phyloP scores from a whole-genome alignment of 495 filamentous ascomycete genomes.

The Aspergillus nanangensis region DNA sequence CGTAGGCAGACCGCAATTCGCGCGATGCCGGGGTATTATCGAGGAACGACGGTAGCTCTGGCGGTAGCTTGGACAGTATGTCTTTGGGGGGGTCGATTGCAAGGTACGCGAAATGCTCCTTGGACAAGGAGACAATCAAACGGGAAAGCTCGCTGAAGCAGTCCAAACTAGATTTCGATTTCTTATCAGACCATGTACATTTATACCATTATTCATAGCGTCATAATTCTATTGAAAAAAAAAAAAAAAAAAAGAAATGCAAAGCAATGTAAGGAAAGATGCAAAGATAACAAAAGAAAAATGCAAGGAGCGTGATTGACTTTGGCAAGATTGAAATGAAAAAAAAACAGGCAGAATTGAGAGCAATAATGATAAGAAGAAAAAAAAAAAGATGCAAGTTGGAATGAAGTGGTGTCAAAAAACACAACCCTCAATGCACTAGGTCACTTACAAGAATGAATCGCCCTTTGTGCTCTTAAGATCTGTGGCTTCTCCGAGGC shows the following conservation, averaged over 20 bases:
- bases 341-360: slow-evolving; percentile 8
- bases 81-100: slow-evolving; percentile 52
- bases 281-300: slow-evolving; percentile 8
- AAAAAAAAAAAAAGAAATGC: slow-evolving; percentile 9
- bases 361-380: slow-evolving; percentile 15
- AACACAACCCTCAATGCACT: slow-evolving; percentile 19
- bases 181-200: slow-evolving; percentile 42
- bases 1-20: slow-evolving; percentile 55
- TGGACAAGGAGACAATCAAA: slow-evolving; percentile 54
- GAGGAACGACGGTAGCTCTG: slow-evolving; percentile 53
- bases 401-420: slow-evolving; percentile 15
- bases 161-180: slow-evolving; percentile 46
- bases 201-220: slow-evolving; percentile 35
- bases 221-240: slow-evolving; percentile 22
- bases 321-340: slow-evolving; percentile 8
- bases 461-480: slow-evolving; percentile 56
- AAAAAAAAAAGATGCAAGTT: slow-evolving; percentile 10
- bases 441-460: slow-evolving; percentile 58
- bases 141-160: slow-evolving; percentile 53
- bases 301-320: slow-evolving; percentile 5
- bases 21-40: slow-evolving; percentile 48
- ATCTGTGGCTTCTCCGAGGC: slow-evolving; percentile 56
- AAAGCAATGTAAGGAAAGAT: slow-evolving; percentile 16
- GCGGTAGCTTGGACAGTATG: slow-evolving; percentile 48
- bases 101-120: slow-evolving; percentile 53